Conservation (phyloP, 2,329 filamentous ascomycete genomes). For the Lachnellula occidentalis region DNA sequence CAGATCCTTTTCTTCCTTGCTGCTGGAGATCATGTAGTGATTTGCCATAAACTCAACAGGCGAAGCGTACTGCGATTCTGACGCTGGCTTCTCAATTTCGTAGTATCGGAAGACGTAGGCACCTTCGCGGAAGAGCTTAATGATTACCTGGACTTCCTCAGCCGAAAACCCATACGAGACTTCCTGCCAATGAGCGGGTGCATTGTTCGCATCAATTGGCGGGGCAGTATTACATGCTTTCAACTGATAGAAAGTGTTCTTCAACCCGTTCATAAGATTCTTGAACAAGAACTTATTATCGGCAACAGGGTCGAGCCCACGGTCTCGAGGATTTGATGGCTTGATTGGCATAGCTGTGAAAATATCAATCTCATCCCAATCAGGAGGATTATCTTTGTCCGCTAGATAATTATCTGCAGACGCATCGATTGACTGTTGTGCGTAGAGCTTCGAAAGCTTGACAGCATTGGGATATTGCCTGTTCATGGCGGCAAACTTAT, state of each 20-base stretch:
- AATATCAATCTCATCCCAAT: conserved; percentile 98
- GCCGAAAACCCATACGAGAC: conserved; percentile 95
- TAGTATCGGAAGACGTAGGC: conserved; percentile 97
- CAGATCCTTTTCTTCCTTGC: conserved; percentile 94
- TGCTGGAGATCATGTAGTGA: conserved; percentile 89
- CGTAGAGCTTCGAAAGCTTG: conserved; percentile 78
- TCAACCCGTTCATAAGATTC: conserved; percentile 90
- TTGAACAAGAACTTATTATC: conserved; percentile 99
- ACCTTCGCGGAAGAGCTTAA: conserved; percentile 95
- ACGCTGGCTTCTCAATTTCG: conserved; percentile 72
- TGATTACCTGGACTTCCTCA: conserved; percentile 92
- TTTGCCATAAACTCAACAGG: conserved; percentile 91
- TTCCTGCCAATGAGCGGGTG: conserved; percentile 87
- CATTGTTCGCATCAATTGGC: conserved; percentile 68
- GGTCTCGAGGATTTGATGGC: conserved; percentile 83
- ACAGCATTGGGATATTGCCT: conserved; percentile 91
- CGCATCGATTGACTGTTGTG: conserved; percentile 58
- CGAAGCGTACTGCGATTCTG: conserved; percentile 69
- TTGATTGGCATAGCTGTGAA: conserved; percentile 96
- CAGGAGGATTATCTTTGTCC: conserved; percentile 72
- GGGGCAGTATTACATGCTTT: conserved; percentile 77
- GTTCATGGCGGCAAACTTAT: conserved; percentile 99
- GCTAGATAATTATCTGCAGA: conserved; percentile 76
- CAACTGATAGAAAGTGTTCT: conserved; percentile 93
- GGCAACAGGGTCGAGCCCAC: conserved; percentile 81